These are phyloP conservation scores for Lactarius indigo DNA, from an alignment of 768 basidiomycete species.

Conservation along the genomic window DNA sequence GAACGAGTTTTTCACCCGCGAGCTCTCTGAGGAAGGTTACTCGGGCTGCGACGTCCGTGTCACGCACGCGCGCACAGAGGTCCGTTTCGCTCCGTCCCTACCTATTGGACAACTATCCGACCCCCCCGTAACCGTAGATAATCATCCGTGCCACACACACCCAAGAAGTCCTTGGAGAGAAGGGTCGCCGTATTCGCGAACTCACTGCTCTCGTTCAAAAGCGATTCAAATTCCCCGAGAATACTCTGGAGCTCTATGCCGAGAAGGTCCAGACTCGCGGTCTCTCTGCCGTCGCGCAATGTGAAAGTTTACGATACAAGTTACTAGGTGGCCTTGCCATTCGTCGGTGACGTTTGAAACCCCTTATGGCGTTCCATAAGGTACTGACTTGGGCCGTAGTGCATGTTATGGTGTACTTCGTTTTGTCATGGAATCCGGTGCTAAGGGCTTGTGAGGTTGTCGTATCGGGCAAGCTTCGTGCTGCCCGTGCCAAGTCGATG, in stretches of 20 bases:
- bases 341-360: slow-evolving; percentile 65
- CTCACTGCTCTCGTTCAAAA: slow-evolving; percentile 98
- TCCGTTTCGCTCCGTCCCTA: slow-evolving; percentile 30
- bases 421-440: slow-evolving; percentile 99
- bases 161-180: slow-evolving; percentile 97
- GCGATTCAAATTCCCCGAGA: slow-evolving; percentile 99
- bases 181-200: slow-evolving; percentile 98
- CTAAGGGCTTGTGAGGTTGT: slow-evolving; percentile 99
- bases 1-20: slow-evolving; percentile 97
- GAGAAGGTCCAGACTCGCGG: slow-evolving; percentile 99
- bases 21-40: slow-evolving; percentile 99
- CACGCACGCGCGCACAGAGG: slow-evolving; percentile 98
- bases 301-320: slow-evolving; percentile 98
- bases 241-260: slow-evolving; percentile 97
- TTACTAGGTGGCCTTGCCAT: slow-evolving; percentile 99
- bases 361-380: neutral
- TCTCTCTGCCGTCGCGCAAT: slow-evolving; percentile 97
- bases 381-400: slow-evolving; percentile 37
- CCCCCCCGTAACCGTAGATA: slow-evolving; percentile 50
- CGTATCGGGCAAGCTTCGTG: slow-evolving; percentile 98
- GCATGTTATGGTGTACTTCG: slow-evolving; percentile 99
- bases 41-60: slow-evolving; percentile 99
- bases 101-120: slow-evolving; percentile 12
- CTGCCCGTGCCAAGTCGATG: slow-evolving; percentile 99
- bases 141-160: slow-evolving; percentile 99